Conservation (phyloP, 2,329 filamentous ascomycete genomes). For the Phyllosticta citrichinensis region DNA sequence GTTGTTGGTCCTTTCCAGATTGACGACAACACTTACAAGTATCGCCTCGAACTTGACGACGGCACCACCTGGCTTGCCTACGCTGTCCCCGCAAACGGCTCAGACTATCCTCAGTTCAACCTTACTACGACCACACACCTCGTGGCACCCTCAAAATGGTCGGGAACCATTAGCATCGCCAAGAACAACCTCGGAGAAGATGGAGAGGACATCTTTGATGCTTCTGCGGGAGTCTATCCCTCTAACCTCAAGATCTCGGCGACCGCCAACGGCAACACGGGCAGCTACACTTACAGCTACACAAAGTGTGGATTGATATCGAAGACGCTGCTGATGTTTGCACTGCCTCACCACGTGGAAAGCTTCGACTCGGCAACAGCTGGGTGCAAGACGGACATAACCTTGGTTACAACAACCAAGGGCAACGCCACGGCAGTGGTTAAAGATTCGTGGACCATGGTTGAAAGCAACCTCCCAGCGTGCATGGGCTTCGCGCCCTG, state of each 20-base stretch:
- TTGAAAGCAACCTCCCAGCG: conserved; percentile 59
- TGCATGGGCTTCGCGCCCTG: conserved; percentile 74
- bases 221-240: conserved; percentile 66
- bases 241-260: conserved; percentile 46
- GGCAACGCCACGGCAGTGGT: conserved; percentile 63
- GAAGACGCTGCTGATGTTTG: conserved; percentile 69
- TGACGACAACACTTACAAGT: conserved; percentile 58
- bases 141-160: conserved; percentile 37
- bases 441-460: conserved; percentile 50
- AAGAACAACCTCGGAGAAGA: conserved; percentile 54
- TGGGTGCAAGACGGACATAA: conserved; percentile 42
- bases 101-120: conserved; percentile 55
- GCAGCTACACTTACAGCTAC: conserved; percentile 67
- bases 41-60: conserved; percentile 63
- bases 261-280: conserved; percentile 33
- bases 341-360: conserved; percentile 74
- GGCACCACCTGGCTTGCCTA: conserved; percentile 69
- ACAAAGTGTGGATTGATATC: conserved; percentile 52
- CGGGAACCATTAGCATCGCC: conserved; percentile 63
- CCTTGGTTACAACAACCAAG: conserved; percentile 75
- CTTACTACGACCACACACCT: conserved; percentile 57
- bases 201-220: conserved; percentile 62
- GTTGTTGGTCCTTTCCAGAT: conserved; percentile 29
- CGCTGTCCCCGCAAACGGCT: conserved; percentile 47
- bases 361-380: conserved; percentile 57